Base-by-base conservation (phyloP, 1,284 basidiomycete genomes). In the Boletus semigastroideus region DNA sequence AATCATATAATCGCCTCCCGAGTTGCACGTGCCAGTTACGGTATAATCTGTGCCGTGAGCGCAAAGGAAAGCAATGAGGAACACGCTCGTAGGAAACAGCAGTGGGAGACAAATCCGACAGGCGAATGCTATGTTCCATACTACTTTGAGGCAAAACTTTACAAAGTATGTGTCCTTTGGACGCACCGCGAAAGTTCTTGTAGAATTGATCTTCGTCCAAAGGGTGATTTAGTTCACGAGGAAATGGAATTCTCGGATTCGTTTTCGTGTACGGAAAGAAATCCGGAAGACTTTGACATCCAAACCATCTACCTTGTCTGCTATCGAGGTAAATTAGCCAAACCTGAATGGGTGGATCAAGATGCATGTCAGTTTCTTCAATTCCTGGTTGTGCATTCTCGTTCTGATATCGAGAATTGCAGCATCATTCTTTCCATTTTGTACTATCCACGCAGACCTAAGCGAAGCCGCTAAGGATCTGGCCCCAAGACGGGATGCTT, bases 11-110 rank as follows among this genome's bases (percentile, higher is more conserved):
- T 81, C 14, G 63, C 70, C 2, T 65, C 69, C 0, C 65, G 76
- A n/a, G 65, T 76, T 14, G 66, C 77, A 5, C 73, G 66, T 54
- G 59, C 64, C 16, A 67, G 72, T 4, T 77, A 78, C 38, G 56
- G 52, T n/a, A 27, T 58, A 9, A 30, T 58, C 8, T 55, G 44
- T 42, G 48, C 52, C 1, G 7, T 49, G 1, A 16, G 30, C 4
- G 45, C 37, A 12, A 28, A 59, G 9, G 25, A 14, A 25, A 45
- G 22, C 3, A 30, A 56, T 7, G 19, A 27, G 5, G 42, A 57
- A 30, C 54, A 56, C 38, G 2, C 36, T 19, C 42, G 11, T 16
- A 55, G 54, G 38, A 52, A 39, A 42, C 1, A 20, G 3, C 3
- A 14, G 9, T 56, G 55, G 54, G 54, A 53, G 20, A 42, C 1